Percentiles rank a stretch among this genome's conserved stretches.
phyloP scores from a whole-genome alignment of 257 asterid species.

The Salvia miltiorrhiza region DNA sequence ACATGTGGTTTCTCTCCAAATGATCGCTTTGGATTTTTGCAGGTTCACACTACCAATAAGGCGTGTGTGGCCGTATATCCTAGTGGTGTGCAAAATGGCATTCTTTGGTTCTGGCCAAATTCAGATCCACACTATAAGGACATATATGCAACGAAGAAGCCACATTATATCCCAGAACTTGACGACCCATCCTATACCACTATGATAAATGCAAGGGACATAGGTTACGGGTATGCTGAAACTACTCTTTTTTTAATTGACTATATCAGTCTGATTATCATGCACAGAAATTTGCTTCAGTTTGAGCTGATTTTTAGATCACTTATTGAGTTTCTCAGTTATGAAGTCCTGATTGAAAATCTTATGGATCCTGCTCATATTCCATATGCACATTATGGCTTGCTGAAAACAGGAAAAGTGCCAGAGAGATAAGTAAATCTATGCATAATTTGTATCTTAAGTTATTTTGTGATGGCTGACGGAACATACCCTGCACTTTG shows the following conservation, averaged over 20 bases:
- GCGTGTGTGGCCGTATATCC: conserved; percentile 91
- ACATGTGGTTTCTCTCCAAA: no score
- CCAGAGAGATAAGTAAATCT: conserved; percentile 73
- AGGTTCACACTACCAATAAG: conserved; percentile 73
- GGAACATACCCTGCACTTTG: conserved; percentile 48
- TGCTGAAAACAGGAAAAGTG: conserved; percentile 46
- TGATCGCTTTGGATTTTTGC: conserved; percentile 21
- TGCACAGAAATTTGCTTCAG: neutral
- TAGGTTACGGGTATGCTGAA: conserved; percentile 67
- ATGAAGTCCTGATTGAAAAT: conserved; percentile 80
- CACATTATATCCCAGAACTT: conserved; percentile 78
- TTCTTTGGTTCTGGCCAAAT: conserved; percentile 96
- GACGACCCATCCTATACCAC: conserved; percentile 74
- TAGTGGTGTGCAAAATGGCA: conserved; percentile 70
- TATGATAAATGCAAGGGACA: conserved; percentile 60
- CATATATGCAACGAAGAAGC: conserved; percentile 51
- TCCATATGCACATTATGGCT: conserved; percentile 88
- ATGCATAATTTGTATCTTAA: conserved; percentile 12
- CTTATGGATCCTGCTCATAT: conserved; percentile 99
- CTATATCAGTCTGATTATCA: neutral
- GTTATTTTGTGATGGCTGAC: conserved; percentile 27
- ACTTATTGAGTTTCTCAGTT: conserved; percentile 42
- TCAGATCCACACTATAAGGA: conserved; percentile 62
- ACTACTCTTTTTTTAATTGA: conserved; percentile 1
- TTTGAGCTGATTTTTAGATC: neutral